These are phyloP conservation scores for Tuber calosporum DNA, from an alignment of 495 filamentous ascomycete genomes.

Conservation along the genomic window DNA sequence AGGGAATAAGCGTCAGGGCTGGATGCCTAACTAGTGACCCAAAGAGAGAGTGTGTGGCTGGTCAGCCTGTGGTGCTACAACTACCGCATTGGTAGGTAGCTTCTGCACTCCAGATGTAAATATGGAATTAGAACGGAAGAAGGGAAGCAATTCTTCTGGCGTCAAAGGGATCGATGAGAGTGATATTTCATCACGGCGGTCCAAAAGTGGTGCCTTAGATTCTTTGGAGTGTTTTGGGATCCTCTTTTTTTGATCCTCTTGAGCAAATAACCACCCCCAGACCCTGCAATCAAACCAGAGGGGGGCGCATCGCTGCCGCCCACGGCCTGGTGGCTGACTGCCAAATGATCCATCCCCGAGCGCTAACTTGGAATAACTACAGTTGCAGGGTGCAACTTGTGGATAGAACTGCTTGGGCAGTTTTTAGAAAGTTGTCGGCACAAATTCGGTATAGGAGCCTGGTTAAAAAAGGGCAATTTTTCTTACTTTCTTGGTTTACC, in stretches of 20 bases:
- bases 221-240: no score
- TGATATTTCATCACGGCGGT: no score
- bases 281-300: no score
- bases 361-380: no score
- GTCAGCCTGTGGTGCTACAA: background rate
- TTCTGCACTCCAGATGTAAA: background rate
- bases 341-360: no score
- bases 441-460: background rate
- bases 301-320: no score
- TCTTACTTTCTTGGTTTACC: background rate
- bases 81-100: background rate
- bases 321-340: no score
- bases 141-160: background rate
- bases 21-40: background rate
- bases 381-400: no score
- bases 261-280: no score
- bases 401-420: background rate
- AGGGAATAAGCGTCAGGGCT: background rate
- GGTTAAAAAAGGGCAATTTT: background rate
- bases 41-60: background rate
- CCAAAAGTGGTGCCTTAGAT: no score
- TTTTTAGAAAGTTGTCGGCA: background rate
- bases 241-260: no score
- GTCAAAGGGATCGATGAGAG: background rate
- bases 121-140: background rate